Evolutionary conservation across 495 filamentous ascomycete genomes (phyloP), one percentile per base, ranked within the genome.

Genomic region (Trichoderma reesei): DNA sequence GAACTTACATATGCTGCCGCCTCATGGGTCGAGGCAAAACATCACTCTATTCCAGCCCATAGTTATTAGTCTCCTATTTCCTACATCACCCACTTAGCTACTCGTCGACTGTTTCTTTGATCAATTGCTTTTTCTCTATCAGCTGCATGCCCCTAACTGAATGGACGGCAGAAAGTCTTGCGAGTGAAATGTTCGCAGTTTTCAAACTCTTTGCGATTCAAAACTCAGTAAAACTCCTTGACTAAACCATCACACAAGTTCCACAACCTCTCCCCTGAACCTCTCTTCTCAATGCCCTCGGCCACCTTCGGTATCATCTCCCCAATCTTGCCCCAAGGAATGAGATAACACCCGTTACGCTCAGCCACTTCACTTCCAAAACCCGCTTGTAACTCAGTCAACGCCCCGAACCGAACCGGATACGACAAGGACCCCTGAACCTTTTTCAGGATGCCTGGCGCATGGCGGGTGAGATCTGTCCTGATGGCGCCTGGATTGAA

Each of bases 401-500:
- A 9, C 5, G 44, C 44, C 18, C 44, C 44, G 7, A 48, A 48
- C 18, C 44, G 44, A 48, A 18, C 44, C 6, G 44, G 44, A 9
- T 48, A 48, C 44, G 44, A 48, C 18, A 48, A 18, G 16, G 20
- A 18, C 16, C 44, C 44, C n/a, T 48, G 44, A 5, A 48, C 20
- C 5, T 18, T 48, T 18, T 48, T 48, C 44, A 48, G 20, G n/a
- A 48, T 48, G 44, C 44, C 18, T 0, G 64, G 63, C 13, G 65
- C 68, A 18, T 74, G 67, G 7, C 68, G 64, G 46, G 72, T 72
- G 48, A 75, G 68, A 13, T 68, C 64, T 0, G 75, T 74, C 38
- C 67, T 68, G 34, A 75, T 67, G 13, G 72, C 74, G 8, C 79
- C 80, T 0, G 78, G 77, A 60, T 80, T 80, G 64, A 71, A 69